Evolutionary conservation across 495 filamentous ascomycete species (phyloP).

Genomic region (Daldinia childiae): DNA sequence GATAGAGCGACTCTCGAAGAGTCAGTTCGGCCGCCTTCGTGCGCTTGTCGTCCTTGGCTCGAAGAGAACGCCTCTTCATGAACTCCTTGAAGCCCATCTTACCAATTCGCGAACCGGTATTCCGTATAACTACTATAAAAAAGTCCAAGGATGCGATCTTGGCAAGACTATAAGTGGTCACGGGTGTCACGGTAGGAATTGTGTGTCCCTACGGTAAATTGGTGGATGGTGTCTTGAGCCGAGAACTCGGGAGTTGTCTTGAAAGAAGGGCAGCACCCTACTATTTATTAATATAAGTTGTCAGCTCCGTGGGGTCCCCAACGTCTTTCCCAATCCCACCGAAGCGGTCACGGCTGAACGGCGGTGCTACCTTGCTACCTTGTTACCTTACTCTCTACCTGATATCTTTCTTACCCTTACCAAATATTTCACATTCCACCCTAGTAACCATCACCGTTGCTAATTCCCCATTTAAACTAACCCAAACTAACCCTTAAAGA

Average conservation of each 20-base stretch:
- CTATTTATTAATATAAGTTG: constrained; percentile 14
- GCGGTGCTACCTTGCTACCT: constrained; percentile 10
- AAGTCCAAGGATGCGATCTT: constrained; percentile 50
- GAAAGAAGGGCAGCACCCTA: constrained; percentile 10
- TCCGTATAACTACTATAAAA: neutral
- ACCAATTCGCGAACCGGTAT: constrained; percentile 3
- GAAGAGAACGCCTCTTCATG: constrained; percentile 50
- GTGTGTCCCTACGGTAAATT: neutral
- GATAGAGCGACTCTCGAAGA: constrained; percentile 64
- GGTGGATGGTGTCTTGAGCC: constrained; percentile 10
- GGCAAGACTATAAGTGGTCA: constrained; percentile 44
- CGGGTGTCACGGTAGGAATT: constrained; percentile 15
- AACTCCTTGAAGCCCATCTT: constrained; percentile 49
- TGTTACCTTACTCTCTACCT: neutral
- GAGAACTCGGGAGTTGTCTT: constrained; percentile 13
- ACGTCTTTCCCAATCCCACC: neutral
- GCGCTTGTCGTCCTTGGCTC: constrained; percentile 56
- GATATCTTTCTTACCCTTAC: constrained; percentile 1
- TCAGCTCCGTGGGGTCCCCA: neutral
- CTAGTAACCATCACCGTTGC: neutral
- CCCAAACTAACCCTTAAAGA: neutral
- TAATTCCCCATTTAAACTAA: no score
- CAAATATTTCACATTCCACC: constrained; percentile 9
- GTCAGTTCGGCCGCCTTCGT: constrained; percentile 68
- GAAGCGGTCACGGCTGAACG: constrained; percentile 14